Conservation (phyloP, 768 basidiomycete species). For the Trametes sanguinea region DNA sequence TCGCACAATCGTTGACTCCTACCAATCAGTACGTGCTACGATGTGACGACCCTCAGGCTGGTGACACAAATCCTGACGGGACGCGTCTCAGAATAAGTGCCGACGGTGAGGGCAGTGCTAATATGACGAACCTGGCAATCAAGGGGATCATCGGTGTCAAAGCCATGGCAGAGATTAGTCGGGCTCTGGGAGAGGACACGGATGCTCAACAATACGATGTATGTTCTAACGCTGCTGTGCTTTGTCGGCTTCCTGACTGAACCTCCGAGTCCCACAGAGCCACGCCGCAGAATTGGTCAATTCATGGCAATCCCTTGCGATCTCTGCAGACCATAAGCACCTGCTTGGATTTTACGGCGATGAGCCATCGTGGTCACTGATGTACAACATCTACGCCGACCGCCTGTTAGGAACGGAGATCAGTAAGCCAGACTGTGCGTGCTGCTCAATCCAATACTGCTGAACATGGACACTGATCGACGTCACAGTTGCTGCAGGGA, state of each 20-base stretch:
- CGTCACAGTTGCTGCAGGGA: neutral
- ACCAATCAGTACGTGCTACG: conserved; percentile 18
- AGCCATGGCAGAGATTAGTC: conserved; percentile 27
- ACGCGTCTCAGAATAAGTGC: conserved; percentile 6
- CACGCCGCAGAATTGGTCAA: conserved; percentile 8
- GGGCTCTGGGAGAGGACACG: conserved; percentile 7
- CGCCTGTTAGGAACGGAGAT: conserved; percentile 11
- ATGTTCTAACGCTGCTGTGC: too few species aligned
- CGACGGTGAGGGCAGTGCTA: conserved; percentile 16
- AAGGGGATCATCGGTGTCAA: conserved; percentile 30
- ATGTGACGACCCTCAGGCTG: too few species aligned
- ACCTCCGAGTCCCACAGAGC: conserved; percentile 1
- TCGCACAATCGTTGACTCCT: conserved; percentile 20
- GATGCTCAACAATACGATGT: conserved; percentile 23
- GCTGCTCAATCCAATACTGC: neutral
- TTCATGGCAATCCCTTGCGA: conserved; percentile 15
- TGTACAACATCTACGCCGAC: conserved; percentile 25
- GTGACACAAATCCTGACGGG: too few species aligned
- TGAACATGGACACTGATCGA: neutral
- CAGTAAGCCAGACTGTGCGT: conserved; percentile 11
- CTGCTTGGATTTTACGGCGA: conserved; percentile 12
- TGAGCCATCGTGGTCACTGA: conserved; percentile 15
- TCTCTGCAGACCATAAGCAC: conserved; percentile 7
- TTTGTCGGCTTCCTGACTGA: too few species aligned
- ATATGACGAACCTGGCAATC: conserved; percentile 28